Percentiles rank a stretch among this genome's conserved stretches.
Conservation (phyloP, 805 yeast species). For the Lipomyces spencermartinsiae region DNA sequence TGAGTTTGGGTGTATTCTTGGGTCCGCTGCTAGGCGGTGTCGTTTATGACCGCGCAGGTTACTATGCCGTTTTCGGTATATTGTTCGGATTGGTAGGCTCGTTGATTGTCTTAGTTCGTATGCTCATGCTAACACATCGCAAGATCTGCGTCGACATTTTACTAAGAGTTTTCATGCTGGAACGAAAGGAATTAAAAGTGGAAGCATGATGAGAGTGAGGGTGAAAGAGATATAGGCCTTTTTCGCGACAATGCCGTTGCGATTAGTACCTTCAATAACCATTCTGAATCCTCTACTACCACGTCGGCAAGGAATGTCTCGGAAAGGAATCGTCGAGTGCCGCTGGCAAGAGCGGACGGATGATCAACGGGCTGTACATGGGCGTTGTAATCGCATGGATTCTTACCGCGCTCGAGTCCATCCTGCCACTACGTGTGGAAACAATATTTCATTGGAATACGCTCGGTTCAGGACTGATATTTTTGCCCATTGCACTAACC, state of each 20-base stretch:
- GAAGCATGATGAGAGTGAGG: constrained; percentile 39
- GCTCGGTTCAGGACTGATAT: constrained; percentile 44
- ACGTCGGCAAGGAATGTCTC: not conserved
- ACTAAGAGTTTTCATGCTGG: constrained; percentile 46
- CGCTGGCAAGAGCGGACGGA: constrained; percentile 26
- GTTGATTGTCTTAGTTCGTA: not conserved
- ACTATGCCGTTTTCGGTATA: constrained; percentile 45
- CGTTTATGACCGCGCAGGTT: constrained; percentile 45
- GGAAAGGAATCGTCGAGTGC: constrained; percentile 4
- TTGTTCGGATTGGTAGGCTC: constrained; percentile 42
- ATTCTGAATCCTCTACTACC: not conserved
- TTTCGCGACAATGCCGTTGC: not conserved
- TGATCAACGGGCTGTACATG: constrained; percentile 39
- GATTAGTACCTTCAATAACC: not conserved
- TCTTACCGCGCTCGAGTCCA: constrained; percentile 45
- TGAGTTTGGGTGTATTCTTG: constrained; percentile 44
- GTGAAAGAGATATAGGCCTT: constrained; percentile 38
- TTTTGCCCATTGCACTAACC: constrained; percentile 45
- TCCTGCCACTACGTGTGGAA: constrained; percentile 44
- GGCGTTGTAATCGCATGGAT: constrained; percentile 45
- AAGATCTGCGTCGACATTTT: constrained; percentile 41
- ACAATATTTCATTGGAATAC: constrained; percentile 44
- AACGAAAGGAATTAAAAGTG: constrained; percentile 35
- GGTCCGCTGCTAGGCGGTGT: constrained; percentile 49
- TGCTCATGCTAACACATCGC: not conserved